These are phyloP conservation scores for Tolypocladium amazonense DNA, from an alignment of 2,329 filamentous ascomycete genomes.

Conservation along the genomic window DNA sequence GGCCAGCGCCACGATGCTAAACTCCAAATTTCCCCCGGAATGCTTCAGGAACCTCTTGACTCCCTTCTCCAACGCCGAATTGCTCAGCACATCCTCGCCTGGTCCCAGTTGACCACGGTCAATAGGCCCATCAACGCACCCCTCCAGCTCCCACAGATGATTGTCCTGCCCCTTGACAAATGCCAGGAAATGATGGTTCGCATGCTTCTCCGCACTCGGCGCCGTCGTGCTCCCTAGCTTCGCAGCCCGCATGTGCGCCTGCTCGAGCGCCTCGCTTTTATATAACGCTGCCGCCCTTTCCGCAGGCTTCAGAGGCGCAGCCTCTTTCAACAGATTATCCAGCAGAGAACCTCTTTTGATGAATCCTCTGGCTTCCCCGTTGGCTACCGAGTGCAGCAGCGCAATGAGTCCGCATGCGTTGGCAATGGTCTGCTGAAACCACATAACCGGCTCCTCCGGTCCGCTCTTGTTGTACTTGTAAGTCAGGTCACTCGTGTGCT, in stretches of 20 bases:
- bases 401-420: constrained; percentile 76
- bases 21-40: constrained; percentile 23
- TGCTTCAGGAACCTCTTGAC: constrained; percentile 31
- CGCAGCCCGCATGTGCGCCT: constrained; percentile 62
- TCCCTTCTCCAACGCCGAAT: constrained; percentile 55
- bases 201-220: constrained; percentile 47
- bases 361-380: constrained; percentile 49
- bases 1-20: constrained; percentile 27
- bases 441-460: constrained; percentile 54
- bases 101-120: constrained; percentile 46
- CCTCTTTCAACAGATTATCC: constrained; percentile 47
- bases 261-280: constrained; percentile 58
- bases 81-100: constrained; percentile 54
- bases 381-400: constrained; percentile 61
- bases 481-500: constrained; percentile 12
- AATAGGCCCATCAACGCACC: constrained; percentile 60
- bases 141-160: constrained; percentile 71
- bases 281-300: constrained; percentile 61
- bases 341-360: constrained; percentile 45
- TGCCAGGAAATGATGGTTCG: constrained; percentile 70
- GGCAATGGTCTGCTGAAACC: constrained; percentile 79
- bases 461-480: constrained; percentile 24
- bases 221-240: constrained; percentile 55
- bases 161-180: constrained; percentile 61
- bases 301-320: constrained; percentile 47